These are phyloP conservation scores for Musa itinerans DNA, from an alignment of 176 grass and related monocot species.

Conservation along the genomic window DNA sequence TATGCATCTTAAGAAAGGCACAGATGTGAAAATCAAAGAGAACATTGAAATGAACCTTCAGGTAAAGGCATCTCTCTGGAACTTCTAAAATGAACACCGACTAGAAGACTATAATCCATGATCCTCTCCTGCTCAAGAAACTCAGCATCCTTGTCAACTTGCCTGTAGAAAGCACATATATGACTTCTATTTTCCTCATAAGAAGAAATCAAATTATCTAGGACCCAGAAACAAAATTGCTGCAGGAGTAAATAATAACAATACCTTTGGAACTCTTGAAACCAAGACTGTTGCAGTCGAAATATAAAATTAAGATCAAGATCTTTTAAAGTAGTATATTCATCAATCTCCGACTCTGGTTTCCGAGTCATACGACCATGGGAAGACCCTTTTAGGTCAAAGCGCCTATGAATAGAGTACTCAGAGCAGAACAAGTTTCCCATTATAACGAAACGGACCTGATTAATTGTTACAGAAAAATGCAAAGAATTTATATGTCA, in stretches of 20 bases:
- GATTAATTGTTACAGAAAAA: constrained; percentile 6
- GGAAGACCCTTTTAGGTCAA: constrained; percentile 98
- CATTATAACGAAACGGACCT: constrained; percentile 99
- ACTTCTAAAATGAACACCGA: constrained; percentile 73
- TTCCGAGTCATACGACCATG: constrained; percentile 81
- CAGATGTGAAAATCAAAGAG: background rate
- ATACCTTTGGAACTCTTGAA: constrained; percentile 89
- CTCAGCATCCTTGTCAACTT: constrained; percentile 89
- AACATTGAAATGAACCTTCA: constrained; percentile 20
- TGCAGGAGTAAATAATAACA: background rate
- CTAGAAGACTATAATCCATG: constrained; percentile 97
- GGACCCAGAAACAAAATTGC: background rate
- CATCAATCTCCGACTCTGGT: constrained; percentile 76
- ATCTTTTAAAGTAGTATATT: constrained; percentile 93
- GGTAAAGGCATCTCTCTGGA: background rate
- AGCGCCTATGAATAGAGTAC: constrained; percentile 74
- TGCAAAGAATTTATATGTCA: background rate
- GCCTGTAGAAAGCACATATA: constrained; percentile 36
- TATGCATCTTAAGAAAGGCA: background rate
- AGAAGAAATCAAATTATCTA: background rate
- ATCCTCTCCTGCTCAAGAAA: constrained; percentile 95
- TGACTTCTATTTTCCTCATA: constrained; percentile 11
- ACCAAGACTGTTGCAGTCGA: constrained; percentile 76
- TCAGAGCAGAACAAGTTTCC: constrained; percentile 83
- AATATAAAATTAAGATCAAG: constrained; percentile 98